phyloP scores from a whole-genome alignment of 805 yeast genomes.

The Aciculoconidium aculeatum region DNA sequence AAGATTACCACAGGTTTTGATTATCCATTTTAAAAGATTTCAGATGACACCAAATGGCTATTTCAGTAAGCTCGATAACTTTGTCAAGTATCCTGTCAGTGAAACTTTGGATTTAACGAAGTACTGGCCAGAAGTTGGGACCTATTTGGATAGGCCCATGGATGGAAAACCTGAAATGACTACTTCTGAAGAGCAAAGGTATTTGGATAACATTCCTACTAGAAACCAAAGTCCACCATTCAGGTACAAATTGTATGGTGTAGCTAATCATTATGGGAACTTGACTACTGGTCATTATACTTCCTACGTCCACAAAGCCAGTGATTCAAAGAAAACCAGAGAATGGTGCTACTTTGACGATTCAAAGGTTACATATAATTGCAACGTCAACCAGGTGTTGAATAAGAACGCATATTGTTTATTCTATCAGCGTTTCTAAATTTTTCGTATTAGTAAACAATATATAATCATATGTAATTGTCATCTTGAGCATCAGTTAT shows the following conservation, averaged over 20 bases:
- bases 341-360: conserved; percentile 88
- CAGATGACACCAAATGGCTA: conserved; percentile 41
- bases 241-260: conserved; percentile 69
- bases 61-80: conserved; percentile 55
- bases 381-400: conserved; percentile 47
- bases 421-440: conserved; percentile 48
- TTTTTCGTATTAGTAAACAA: not conserved
- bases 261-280: conserved; percentile 79
- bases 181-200: conserved; percentile 37
- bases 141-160: conserved; percentile 14
- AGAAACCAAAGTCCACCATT: conserved; percentile 81
- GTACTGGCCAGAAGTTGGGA: conserved; percentile 62
- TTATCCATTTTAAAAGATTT: conserved; percentile 84
- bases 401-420: conserved; percentile 78
- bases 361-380: conserved; percentile 52
- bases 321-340: conserved; percentile 33
- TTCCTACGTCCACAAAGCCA: conserved; percentile 60
- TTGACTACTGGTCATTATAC: conserved; percentile 88
- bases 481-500: not conserved
- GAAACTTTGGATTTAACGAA: conserved; percentile 53
- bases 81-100: conserved; percentile 61
- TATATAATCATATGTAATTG: not conserved
- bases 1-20: conserved; percentile 68
- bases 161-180: conserved; percentile 17
- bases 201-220: conserved; percentile 46